Evolutionary conservation across 495 filamentous ascomycete species (phyloP), one percentile per base, ranked within the genome.

Genomic region (Chlorociboria aeruginascens): DNA sequence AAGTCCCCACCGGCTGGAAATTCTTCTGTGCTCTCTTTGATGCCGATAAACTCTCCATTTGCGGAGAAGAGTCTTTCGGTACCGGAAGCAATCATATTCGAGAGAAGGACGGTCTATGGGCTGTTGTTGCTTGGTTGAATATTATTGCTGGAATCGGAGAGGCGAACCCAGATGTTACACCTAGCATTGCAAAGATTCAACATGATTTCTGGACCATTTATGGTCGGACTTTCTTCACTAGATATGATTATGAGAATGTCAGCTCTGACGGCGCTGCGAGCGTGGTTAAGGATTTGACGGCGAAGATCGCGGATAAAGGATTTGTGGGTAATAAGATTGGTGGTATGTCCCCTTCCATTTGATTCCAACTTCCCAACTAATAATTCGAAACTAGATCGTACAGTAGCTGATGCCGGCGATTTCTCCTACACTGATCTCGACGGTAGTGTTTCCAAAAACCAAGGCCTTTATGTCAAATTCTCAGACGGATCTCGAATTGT

Each of bases 21-120:
- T 98, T 98, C 77, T 98, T 98, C 81, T 98, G 92, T 65, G 92
- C 88, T 59, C 73, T 98, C 46, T 96, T 98, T 60, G 92, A 98
- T 60, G 84, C 89, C 52, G 73, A 96, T 66, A 95, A 95, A 76
- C 83, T 98, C 64, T 95, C 89, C 56, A 98, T 98, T 65, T 98
- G 92, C 63, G 92, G 92, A 36, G 92, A 98, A 65, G 92, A 98
- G 73, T 89, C 83, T 44, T 98, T 98, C 63, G 92, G 92, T 34
- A 98, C 92, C 2, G 92, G 92, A n/a, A 90, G 84, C 74, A 95
- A 98, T 71, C 92, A 98, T 66, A 95, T 98, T 63, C 83, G 92
- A 46, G 92, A 98, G 77, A 98, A 98, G 75, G 92, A 98, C 56
- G 92, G 92, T 38, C 71, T 97, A 43, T 98, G 92, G 92, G 92